A percentile compares a stretch with the other conserved stretches of the same genome.
phyloP scores from a whole-genome alignment of 1,284 basidiomycete species.

The Fistulinella staudtii region DNA sequence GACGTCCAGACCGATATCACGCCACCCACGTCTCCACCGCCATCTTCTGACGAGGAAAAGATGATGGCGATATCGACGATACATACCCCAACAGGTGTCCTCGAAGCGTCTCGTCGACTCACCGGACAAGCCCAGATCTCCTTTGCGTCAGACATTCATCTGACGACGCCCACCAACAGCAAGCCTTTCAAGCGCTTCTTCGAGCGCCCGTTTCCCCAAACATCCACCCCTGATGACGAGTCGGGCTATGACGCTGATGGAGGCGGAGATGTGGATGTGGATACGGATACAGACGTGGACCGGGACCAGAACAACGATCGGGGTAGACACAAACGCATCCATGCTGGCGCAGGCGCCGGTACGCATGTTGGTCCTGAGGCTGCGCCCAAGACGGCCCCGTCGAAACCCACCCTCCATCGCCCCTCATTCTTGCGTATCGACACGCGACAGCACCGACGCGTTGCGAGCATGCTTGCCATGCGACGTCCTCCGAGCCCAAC shows the following conservation, averaged over 20 bases:
- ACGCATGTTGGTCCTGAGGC: neutral
- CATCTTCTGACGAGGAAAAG: constrained; percentile 4
- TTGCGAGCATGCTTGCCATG: constrained; percentile 21
- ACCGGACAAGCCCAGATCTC: too few relatives aligned
- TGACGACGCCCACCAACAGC: neutral
- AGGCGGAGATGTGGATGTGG: constrained; percentile 9
- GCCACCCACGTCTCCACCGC: constrained; percentile 18
- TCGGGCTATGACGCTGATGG: constrained; percentile 26
- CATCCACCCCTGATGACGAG: constrained; percentile 13
- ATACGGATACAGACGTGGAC: too few relatives aligned
- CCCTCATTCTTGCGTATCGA: constrained; percentile 23
- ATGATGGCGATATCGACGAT: neutral
- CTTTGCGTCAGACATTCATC: too few relatives aligned
- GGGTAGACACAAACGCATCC: too few relatives aligned
- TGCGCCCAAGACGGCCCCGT: neutral
- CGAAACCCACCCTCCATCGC: constrained; percentile 1
- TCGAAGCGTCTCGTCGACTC: too few relatives aligned
- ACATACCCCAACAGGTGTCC: too few relatives aligned
- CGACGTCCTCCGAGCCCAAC: neutral
- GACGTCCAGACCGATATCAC: constrained; percentile 19
- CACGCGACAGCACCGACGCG: constrained; percentile 23
- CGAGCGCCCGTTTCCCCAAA: neutral
- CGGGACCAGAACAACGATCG: too few relatives aligned
- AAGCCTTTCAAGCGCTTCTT: neutral
- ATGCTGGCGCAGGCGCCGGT: neutral